A percentile compares a stretch with the other conserved stretches of the same genome.
Evolutionary conservation across 179 eudicot species (phyloP).

Genomic region (Nepenthes alata): DNA sequence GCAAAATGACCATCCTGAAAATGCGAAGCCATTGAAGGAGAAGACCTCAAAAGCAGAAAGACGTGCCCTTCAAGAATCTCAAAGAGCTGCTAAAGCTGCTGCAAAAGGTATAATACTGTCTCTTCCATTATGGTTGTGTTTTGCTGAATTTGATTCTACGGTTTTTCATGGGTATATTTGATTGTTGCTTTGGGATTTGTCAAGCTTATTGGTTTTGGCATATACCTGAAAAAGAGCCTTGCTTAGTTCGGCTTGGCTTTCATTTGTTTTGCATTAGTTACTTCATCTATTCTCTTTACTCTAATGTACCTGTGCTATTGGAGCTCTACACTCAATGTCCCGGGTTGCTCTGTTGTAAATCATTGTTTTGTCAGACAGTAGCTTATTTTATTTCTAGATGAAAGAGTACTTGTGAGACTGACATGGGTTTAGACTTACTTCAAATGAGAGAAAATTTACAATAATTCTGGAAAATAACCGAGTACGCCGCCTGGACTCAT

Average conservation of each 20-base stretch:
- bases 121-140: background rate
- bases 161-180: background rate
- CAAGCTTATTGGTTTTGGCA: background rate
- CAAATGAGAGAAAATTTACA: too few relatives aligned
- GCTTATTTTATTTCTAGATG: too few relatives aligned
- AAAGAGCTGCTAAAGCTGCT: constrained; percentile 92
- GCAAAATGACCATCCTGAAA: constrained; percentile 31
- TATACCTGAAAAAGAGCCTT: background rate
- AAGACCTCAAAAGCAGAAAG: constrained; percentile 90
- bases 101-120: constrained; percentile 39
- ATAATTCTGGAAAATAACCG: too few relatives aligned
- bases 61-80: constrained; percentile 92
- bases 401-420: too few relatives aligned
- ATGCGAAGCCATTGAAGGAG: constrained; percentile 57
- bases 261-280: background rate
- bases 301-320: too few relatives aligned
- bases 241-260: background rate
- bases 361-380: too few relatives aligned
- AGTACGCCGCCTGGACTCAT: too few relatives aligned
- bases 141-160: background rate
- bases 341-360: too few relatives aligned
- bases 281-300: background rate
- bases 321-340: too few relatives aligned
- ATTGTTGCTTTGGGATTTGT: background rate
- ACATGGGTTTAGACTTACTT: too few relatives aligned